A percentile compares a stretch with the other conserved stretches of the same genome.
phyloP scores from a whole-genome alignment of 192 early-diverging fungal genomes.

The Chytriomyces confervae region DNA sequence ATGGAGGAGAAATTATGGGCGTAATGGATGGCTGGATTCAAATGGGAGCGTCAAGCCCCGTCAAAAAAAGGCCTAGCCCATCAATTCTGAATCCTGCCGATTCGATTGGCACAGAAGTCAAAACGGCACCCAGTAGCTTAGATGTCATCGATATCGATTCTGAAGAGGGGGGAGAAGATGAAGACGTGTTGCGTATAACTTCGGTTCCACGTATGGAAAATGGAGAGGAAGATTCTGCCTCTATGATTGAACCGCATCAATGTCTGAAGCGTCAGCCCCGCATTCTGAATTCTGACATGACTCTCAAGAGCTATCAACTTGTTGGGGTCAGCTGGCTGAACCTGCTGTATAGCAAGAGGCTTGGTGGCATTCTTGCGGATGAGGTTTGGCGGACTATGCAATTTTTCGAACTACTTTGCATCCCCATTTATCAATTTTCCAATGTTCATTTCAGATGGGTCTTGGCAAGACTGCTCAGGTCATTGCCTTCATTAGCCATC shows the following conservation, averaged over 20 bases:
- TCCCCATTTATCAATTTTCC: background rate
- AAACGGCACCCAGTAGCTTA: background rate
- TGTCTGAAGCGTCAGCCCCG: conserved; percentile 64
- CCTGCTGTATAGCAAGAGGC: conserved; percentile 69
- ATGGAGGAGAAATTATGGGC: conserved; percentile 55
- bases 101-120: background rate
- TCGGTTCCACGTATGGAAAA: background rate
- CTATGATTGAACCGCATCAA: conserved; percentile 24
- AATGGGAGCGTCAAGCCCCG: conserved; percentile 19
- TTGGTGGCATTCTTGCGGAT: conserved; percentile 76
- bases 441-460: conserved; percentile 72
- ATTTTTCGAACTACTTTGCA: conserved; percentile 42
- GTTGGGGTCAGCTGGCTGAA: conserved; percentile 86
- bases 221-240: background rate
- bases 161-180: background rate
- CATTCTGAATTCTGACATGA: conserved; percentile 64
- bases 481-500: conserved; percentile 75
- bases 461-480: conserved; percentile 93
- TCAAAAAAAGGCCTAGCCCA: background rate
- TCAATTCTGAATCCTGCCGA: no score
- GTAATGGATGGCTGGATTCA: conserved; percentile 61
- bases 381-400: conserved; percentile 34
- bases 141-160: background rate
- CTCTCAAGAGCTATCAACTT: conserved; percentile 84
- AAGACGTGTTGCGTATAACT: conserved; percentile 21